Percentiles rank a stretch among this genome's conserved stretches.
These are phyloP conservation scores for Claviceps sp. DNA, from an alignment of 2,329 filamentous ascomycete genomes.

Conservation along the genomic window DNA sequence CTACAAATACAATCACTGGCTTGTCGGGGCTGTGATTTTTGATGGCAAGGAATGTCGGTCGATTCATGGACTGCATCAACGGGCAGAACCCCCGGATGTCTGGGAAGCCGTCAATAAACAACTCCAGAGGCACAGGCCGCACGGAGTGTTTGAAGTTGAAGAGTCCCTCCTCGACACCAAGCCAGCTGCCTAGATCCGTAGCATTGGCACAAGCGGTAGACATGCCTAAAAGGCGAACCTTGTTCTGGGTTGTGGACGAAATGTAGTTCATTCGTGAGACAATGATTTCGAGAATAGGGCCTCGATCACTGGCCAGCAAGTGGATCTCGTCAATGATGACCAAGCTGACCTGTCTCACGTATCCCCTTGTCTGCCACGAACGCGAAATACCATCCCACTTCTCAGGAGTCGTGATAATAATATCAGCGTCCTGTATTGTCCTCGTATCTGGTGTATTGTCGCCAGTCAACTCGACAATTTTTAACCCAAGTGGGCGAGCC, in stretches of 20 bases:
- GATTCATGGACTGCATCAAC: constrained; percentile 98
- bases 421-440: constrained; percentile 89
- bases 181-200: constrained; percentile 85
- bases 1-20: constrained; percentile 96
- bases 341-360: constrained; percentile 85
- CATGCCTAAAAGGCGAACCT: constrained; percentile 92
- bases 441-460: constrained; percentile 96
- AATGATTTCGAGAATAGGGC: constrained; percentile 96
- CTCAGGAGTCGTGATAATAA: constrained; percentile 98
- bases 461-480: constrained; percentile 85
- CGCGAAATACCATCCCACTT: constrained; percentile 99
- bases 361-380: constrained; percentile 96
- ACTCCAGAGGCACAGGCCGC: constrained; percentile 85
- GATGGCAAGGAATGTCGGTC: constrained; percentile 89
- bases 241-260: constrained; percentile 78
- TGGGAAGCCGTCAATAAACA: constrained; percentile 95
- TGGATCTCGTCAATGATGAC: constrained; percentile 99
- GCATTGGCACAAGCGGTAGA: constrained; percentile 97
- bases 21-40: constrained; percentile 94
- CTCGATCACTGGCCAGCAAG: constrained; percentile 87
- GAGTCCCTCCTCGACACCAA: constrained; percentile 86
- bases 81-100: constrained; percentile 92
- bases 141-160: constrained; percentile 98
- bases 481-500: constrained; percentile 70
- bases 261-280: constrained; percentile 96